Conservation (phyloP, 1,284 basidiomycete species). For the Prillingera fragicola region DNA sequence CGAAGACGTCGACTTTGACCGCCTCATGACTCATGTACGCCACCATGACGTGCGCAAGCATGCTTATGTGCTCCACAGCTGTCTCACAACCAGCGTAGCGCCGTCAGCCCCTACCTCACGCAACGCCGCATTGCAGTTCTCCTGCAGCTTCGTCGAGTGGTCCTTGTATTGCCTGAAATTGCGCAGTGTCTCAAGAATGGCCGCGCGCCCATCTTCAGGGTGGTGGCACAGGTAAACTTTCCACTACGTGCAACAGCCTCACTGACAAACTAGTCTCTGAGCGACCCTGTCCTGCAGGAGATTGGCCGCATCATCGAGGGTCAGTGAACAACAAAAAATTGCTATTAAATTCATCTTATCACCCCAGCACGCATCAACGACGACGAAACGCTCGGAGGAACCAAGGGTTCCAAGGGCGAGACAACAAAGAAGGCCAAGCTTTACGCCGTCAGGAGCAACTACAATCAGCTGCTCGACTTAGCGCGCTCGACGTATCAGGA, state of each 20-base stretch:
- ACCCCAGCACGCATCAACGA: conserved; percentile 19
- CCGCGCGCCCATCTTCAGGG: neutral
- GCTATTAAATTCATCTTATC: neutral
- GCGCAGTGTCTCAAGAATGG: conserved; percentile 3
- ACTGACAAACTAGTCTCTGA: neutral
- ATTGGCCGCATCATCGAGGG: conserved; percentile 18
- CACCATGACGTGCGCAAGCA: neutral
- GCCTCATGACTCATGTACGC: conserved; percentile 66
- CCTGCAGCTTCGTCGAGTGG: conserved; percentile 23
- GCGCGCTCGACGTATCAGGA: conserved; percentile 88
- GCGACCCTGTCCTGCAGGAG: neutral
- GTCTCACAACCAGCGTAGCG: conserved; percentile 7
- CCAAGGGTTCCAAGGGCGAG: conserved; percentile 6
- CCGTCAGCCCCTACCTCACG: conserved; percentile 7
- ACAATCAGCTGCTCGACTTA: conserved; percentile 78
- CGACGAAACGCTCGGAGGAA: conserved; percentile 14
- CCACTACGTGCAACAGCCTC: no score
- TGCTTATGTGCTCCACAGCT: conserved; percentile 8
- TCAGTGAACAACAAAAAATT: conserved; percentile 1
- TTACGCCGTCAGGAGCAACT: conserved; percentile 77
- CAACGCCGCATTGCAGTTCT: conserved; percentile 26
- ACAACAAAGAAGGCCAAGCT: conserved; percentile 58
- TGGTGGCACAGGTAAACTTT: no score
- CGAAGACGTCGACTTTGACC: conserved; percentile 76
- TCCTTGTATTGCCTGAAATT: conserved; percentile 13